A percentile compares a stretch with the other conserved stretches of the same genome.
Evolutionary conservation across 805 yeast species (phyloP).

Genomic region (Hyphopichia homilentoma): DNA sequence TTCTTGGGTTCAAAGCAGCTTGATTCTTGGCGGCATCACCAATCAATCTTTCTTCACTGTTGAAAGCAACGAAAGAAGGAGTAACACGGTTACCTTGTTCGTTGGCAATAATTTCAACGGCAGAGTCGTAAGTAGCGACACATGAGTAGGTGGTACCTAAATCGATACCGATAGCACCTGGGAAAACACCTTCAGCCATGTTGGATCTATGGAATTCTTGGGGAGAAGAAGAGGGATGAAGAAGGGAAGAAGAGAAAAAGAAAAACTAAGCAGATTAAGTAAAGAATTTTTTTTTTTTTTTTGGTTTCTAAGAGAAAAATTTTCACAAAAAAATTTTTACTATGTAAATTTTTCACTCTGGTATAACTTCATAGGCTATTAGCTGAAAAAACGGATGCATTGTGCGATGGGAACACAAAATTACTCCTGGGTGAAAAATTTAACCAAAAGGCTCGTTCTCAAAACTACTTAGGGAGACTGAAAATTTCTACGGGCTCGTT

Average conservation of each 20-base stretch:
- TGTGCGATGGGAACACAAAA: too few species aligned
- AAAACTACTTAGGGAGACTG: too few species aligned
- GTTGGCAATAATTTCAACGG: conserved; percentile 48
- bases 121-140: conserved; percentile 49
- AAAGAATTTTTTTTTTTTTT: conserved; percentile 6
- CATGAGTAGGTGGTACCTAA: conserved; percentile 51
- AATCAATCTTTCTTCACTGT: conserved; percentile 46
- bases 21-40: conserved; percentile 52
- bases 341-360: conserved; percentile 9
- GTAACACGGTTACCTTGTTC: conserved; percentile 52
- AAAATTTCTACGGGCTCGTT: too few species aligned
- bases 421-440: too few species aligned
- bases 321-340: conserved; percentile 7
- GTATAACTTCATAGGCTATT: conserved; percentile 2
- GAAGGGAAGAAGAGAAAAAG: conserved; percentile 4
- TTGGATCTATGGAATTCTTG: conserved; percentile 15
- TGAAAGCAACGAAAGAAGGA: conserved; percentile 49
- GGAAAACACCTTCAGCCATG: conserved; percentile 98
- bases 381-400: too few species aligned
- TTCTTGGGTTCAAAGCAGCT: conserved; percentile 49
- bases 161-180: conserved; percentile 71
- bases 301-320: conserved; percentile 6
- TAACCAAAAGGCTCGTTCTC: too few species aligned
- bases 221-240: conserved; percentile 5
- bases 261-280: background rate